These are phyloP conservation scores for Candida krabiensis DNA, from an alignment of 805 yeast genomes.

Conservation along the genomic window DNA sequence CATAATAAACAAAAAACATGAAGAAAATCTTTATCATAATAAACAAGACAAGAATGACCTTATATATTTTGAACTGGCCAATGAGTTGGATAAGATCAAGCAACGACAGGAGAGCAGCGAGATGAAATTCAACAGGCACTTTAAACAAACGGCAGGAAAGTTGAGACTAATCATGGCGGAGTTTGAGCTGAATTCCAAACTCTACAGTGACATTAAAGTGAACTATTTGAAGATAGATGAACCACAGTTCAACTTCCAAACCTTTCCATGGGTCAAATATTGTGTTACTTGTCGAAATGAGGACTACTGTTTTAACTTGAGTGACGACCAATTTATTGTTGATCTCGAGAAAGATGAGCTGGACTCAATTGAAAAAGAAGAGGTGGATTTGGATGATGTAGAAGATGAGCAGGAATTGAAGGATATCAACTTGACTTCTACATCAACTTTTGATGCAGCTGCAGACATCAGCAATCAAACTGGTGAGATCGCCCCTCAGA, in stretches of 20 bases:
- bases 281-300: conserved; percentile 37
- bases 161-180: conserved; percentile 19
- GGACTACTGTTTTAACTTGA: conserved; percentile 30
- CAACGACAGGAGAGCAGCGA: conserved; percentile 29
- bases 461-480: background rate
- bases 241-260: conserved; percentile 50
- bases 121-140: conserved; percentile 1
- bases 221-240: conserved; percentile 69
- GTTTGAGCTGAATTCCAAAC: conserved; percentile 63
- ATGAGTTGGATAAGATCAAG: conserved; percentile 35
- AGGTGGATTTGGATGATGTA: conserved; percentile 1
- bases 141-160: conserved; percentile 2
- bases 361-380: conserved; percentile 3
- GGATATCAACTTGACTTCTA: too few relatives aligned
- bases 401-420: background rate
- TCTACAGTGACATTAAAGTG: conserved; percentile 66
- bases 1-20: conserved; percentile 17
- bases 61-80: conserved; percentile 29
- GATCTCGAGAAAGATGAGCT: conserved; percentile 9
- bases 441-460: too few relatives aligned
- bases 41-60: conserved; percentile 36
- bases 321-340: conserved; percentile 23
- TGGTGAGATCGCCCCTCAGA: background rate
- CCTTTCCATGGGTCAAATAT: conserved; percentile 81
- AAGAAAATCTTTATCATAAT: conserved; percentile 22